phyloP scores from a whole-genome alignment of 495 filamentous ascomycete species.

The Neurospora discreta region DNA sequence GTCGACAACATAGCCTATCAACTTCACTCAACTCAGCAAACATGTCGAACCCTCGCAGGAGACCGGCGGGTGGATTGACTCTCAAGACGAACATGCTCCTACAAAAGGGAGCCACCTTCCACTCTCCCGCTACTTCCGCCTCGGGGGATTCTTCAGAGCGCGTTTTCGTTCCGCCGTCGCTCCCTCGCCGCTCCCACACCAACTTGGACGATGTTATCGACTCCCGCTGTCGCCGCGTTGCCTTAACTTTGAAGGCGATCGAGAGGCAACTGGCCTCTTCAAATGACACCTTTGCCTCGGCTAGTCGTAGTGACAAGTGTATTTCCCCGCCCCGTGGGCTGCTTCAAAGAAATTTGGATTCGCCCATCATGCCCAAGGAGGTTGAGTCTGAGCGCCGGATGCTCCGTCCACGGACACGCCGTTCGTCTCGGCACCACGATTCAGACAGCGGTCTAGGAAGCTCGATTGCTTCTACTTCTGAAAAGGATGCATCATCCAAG shows the following conservation, averaged over 20 bases:
- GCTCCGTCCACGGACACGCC: slow-evolving; percentile 40
- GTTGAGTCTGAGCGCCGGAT: slow-evolving; percentile 30
- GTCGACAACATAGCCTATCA: slow-evolving; percentile 15
- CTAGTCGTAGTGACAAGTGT: slow-evolving; percentile 30
- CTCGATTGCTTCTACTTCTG: slow-evolving; percentile 35
- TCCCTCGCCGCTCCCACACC: slow-evolving; percentile 51
- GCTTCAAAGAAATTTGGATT: slow-evolving; percentile 35
- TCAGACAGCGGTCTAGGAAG: slow-evolving; percentile 53
- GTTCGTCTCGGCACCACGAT: slow-evolving; percentile 40
- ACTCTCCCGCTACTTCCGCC: slow-evolving; percentile 38
- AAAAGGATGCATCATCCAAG: slow-evolving; percentile 18
- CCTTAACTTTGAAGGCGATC: slow-evolving; percentile 38
- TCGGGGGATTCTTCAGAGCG: slow-evolving; percentile 24
- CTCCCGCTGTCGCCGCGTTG: slow-evolving; percentile 42
- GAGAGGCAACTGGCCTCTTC: slow-evolving; percentile 32
- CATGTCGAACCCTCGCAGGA: slow-evolving; percentile 44
- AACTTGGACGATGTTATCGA: slow-evolving; percentile 51
- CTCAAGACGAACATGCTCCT: slow-evolving; percentile 44
- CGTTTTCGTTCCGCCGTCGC: slow-evolving; percentile 36
- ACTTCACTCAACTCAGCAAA: slow-evolving; percentile 26
- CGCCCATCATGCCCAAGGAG: slow-evolving; percentile 27
- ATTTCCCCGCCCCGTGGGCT: slow-evolving; percentile 40
- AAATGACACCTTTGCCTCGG: slow-evolving; percentile 17
- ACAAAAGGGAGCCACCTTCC: slow-evolving; percentile 55
- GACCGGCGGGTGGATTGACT: slow-evolving; percentile 30